A percentile compares a stretch with the other conserved stretches of the same genome.
Evolutionary conservation across 2,329 filamentous ascomycete genomes (phyloP).

Genomic region (Colletotrichum australisinense): DNA sequence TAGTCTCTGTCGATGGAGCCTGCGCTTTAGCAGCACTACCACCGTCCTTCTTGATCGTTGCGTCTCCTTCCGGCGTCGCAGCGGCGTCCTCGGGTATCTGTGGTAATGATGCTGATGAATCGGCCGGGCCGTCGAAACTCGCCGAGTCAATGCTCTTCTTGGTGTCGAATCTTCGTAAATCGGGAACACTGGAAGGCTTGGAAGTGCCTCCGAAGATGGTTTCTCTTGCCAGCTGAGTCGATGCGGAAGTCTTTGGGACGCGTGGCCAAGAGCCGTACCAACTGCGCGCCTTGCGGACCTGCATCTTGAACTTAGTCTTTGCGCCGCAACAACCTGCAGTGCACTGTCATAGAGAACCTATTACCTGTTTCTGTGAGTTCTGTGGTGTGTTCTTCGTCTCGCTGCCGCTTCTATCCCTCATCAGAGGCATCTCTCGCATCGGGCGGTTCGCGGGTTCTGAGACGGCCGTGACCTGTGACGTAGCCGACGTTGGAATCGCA

Average conservation of each 20-base stretch:
- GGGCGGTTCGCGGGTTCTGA: slow-evolving; percentile 28
- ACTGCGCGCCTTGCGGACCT: slow-evolving; percentile 66
- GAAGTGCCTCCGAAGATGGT: slow-evolving; percentile 69
- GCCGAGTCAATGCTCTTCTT: slow-evolving; percentile 49
- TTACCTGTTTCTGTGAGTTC: slow-evolving; percentile 35
- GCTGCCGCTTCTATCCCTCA: slow-evolving; percentile 33
- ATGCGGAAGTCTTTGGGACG: slow-evolving; percentile 66
- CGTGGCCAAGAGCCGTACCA: slow-evolving; percentile 74
- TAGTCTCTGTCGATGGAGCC: neutral
- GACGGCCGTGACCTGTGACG: slow-evolving; percentile 37
- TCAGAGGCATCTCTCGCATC: slow-evolving; percentile 24
- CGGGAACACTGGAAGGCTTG: slow-evolving; percentile 56
- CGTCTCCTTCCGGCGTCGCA: neutral
- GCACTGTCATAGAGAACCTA: neutral
- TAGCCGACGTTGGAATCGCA: slow-evolving; percentile 34
- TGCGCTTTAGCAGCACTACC: neutral
- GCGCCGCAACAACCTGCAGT: neutral
- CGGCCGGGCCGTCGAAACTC: slow-evolving; percentile 44
- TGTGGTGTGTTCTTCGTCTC: slow-evolving; percentile 23
- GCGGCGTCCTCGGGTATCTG: slow-evolving; percentile 43
- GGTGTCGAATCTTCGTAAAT: slow-evolving; percentile 63
- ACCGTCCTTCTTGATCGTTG: neutral
- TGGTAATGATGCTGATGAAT: slow-evolving; percentile 44
- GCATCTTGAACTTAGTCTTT: slow-evolving; percentile 13
- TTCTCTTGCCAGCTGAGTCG: slow-evolving; percentile 70